Base-by-base conservation (phyloP, 2,329 filamentous ascomycete species). In the Pyrenochaeta sp. region DNA sequence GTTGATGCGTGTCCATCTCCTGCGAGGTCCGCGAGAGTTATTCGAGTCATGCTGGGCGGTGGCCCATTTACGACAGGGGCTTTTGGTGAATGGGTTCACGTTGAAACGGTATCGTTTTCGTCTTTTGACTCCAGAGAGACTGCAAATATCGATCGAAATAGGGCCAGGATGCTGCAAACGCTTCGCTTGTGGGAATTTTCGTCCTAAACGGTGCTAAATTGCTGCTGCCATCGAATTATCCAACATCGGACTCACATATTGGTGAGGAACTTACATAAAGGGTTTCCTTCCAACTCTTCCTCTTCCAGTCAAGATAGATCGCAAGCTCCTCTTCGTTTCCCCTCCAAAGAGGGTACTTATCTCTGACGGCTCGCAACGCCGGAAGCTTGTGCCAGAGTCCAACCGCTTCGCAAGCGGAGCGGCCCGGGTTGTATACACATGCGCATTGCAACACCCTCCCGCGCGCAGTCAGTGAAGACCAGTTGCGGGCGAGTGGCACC, bases 391-490 rank as follows among this genome's bases (percentile, higher is more conserved):
- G 48, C 37, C 48, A 50, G 37, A 50, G 48, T 50, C 48, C 48
- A 37, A 40, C 48, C 22, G n/a, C 36, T 19, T 5, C 13, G 15
- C 15, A 3, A 39, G 8, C 36, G 36, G 4, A 19, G 36, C 15
- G 15, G 36, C 36, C 13, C 48, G 19, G 37, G 36, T 50, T 22
- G 48, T 28, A 30, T 28, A 50, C 36, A 50, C 37, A 50, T 34
- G 7, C 36, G 34, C 32, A 40, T 39, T 37, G 34, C 34, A 28
- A 28, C 27, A 32, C 48, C 48, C 27, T 39, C 48, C 28, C 28
- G 48, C 48, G 48, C 50, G 30, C 50, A 45, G 50, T 52, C 50
- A 52, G 22, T 50, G 32, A 50, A 50, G 48, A 50, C 48, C 48
- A 50, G 48, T 50, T 50, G 48, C 48, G 4, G 15, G 13, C n/a